Conservation (phyloP, 352 stramenopile genomes). For the Phytopythium montanum region DNA sequence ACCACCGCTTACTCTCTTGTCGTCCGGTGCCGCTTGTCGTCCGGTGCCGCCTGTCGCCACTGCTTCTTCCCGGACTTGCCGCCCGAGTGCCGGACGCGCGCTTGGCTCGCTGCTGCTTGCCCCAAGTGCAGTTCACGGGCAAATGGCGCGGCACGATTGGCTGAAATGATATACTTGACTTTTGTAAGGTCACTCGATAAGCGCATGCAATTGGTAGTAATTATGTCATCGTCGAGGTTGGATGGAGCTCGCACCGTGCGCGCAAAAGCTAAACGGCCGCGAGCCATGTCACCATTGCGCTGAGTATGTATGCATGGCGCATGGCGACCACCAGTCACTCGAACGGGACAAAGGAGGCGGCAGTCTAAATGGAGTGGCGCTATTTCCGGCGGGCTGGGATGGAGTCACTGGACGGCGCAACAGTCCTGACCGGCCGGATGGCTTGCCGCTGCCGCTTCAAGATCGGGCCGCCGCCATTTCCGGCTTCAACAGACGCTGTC, state of each 20-base stretch:
- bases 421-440: too few relatives aligned
- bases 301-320: neutral
- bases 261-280: slow-evolving; percentile 1
- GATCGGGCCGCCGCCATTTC: too few relatives aligned
- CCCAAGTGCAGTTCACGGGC: neutral
- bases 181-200: neutral
- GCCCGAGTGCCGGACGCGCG: neutral
- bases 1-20: neutral
- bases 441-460: too few relatives aligned
- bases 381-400: too few relatives aligned
- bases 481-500: too few relatives aligned
- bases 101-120: too few relatives aligned
- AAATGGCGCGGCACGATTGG: neutral
- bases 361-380: neutral
- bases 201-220: neutral
- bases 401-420: too few relatives aligned
- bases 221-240: too few relatives aligned
- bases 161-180: neutral
- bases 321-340: neutral
- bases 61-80: neutral
- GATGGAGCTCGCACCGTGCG: too few relatives aligned
- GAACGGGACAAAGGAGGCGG: neutral
- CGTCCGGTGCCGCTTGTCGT: too few relatives aligned
- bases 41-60: too few relatives aligned
- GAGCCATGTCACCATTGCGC: too few relatives aligned